Base-by-base conservation (phyloP, 129 eudicot genomes). In the Artemisia annua region DNA sequence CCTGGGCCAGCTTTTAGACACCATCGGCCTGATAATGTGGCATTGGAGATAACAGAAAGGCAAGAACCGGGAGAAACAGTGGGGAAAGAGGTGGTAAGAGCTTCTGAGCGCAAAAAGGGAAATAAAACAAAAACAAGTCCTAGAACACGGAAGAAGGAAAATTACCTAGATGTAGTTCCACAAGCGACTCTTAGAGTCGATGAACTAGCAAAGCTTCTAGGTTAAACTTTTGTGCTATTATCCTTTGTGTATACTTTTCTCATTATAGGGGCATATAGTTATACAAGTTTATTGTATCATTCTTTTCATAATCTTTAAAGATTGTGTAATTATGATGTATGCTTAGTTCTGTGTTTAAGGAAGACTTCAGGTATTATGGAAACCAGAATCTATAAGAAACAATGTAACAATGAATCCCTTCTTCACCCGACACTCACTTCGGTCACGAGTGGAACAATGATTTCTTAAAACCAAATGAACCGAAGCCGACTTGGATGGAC, bases 171-270 rank as follows among this genome's bases (percentile, higher is more conserved):
- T 75, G 78, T 85, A 58, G 91, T 79, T 71, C 95, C 91, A n/a
- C 79, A 74, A 55, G 84, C 91, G 56, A 87, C 78, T 59, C 78
- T 92, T 48, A 63, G 87, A 78, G 93, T 91, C 22, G 96, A 92
- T 63, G 98, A 92, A 71, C 87, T 92, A 63, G 98, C 98, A n/a
- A 89, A 92, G 67, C 80, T 92, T 75, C 66, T 92, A 53, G 84
- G 79, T 66, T 75, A 75, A 66, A 9, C 20, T 54, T 66, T 43
- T 35, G 43, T 5, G 43, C 43, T 4, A 35, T 35, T 35, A 35
- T 35, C 43, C 8, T 35, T 35, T 35, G 9, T 28, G 72, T n/a
- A 66, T 54, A 22, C 26, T 72, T 26, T n/a, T n/a, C 24, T 48
- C 2, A 35, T 35, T 35, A 35, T 35, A 35, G 39, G 52, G 9